These are phyloP conservation scores for Melampsora larici-populina DNA, from an alignment of 1,284 basidiomycete species.

Conservation along the genomic window DNA sequence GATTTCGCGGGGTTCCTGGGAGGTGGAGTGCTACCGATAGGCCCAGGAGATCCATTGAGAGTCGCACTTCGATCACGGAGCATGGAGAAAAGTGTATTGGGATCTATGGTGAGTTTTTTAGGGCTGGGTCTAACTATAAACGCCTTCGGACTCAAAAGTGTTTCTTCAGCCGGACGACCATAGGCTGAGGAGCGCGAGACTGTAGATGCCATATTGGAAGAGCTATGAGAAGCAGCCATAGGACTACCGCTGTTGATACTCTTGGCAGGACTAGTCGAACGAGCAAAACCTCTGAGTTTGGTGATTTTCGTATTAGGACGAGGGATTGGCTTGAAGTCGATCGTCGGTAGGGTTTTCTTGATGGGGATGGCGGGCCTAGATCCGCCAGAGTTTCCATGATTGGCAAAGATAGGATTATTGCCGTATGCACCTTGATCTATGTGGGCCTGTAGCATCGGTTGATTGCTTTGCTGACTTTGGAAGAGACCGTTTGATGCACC, in stretches of 20 bases:
- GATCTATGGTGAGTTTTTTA: constrained; percentile 42
- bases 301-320: constrained; percentile 41
- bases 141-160: constrained; percentile 40
- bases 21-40: constrained; percentile 26
- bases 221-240: constrained; percentile 3
- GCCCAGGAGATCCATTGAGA: constrained; percentile 26
- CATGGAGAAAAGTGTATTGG: constrained; percentile 28
- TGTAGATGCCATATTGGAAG: constrained; percentile 21
- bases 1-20: constrained; percentile 1
- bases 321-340: constrained; percentile 42
- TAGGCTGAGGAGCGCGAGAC: constrained; percentile 41
- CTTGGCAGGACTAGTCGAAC: constrained; percentile 39
- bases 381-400: constrained; percentile 28
- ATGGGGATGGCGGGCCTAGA: constrained; percentile 42
- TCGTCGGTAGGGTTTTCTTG: constrained; percentile 34
- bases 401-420: constrained; percentile 62
- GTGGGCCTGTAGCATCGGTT: constrained; percentile 66
- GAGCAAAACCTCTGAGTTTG: constrained; percentile 40
- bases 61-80: constrained; percentile 40
- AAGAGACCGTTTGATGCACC: constrained; percentile 33
- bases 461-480: constrained; percentile 48
- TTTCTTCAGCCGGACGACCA: constrained; percentile 22
- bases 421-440: constrained; percentile 85
- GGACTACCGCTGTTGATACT: constrained; percentile 15
- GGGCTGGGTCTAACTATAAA: constrained; percentile 41